Conservation (phyloP, 192 early-diverging fungal species). For the Umbelopsis isabellina region DNA sequence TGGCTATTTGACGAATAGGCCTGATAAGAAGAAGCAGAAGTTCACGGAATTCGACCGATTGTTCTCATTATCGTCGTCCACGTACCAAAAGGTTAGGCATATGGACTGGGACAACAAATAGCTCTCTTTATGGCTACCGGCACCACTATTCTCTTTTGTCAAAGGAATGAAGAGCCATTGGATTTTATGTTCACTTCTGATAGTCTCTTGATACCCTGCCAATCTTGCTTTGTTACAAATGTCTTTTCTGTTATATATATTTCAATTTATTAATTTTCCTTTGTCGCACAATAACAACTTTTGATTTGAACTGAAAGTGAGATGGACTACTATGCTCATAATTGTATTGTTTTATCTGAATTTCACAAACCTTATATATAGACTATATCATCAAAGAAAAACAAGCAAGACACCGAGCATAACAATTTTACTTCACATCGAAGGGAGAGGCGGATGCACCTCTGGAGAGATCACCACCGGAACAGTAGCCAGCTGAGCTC, state of each 20-base stretch:
- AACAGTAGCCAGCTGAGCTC: not conserved
- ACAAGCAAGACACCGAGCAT: conserved; percentile 36
- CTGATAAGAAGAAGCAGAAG: conserved; percentile 65
- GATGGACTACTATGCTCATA: not conserved
- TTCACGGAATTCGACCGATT: conserved; percentile 82
- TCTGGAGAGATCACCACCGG: not conserved
- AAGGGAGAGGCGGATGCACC: not conserved
- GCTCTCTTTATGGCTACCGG: not conserved
- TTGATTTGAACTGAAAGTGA: not conserved
- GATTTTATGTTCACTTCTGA: no score
- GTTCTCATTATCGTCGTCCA: conserved; percentile 72
- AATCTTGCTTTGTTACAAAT: not conserved
- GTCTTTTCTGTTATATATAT: not conserved
- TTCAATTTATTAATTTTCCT: not conserved
- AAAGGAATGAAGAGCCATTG: no score
- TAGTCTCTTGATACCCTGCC: not conserved
- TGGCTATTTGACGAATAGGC: conserved; percentile 72
- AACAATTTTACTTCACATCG: conserved; percentile 3
- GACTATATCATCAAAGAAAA: conserved; percentile 37
- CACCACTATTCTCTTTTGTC: no score
- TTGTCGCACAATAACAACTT: not conserved
- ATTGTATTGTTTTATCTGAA: no score
- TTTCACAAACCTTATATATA: no score
- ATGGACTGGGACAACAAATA: conserved; percentile 21
- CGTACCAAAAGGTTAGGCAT: conserved; percentile 42